Base-by-base conservation (phyloP, 495 filamentous ascomycete species). In the Daldinia concentrica region DNA sequence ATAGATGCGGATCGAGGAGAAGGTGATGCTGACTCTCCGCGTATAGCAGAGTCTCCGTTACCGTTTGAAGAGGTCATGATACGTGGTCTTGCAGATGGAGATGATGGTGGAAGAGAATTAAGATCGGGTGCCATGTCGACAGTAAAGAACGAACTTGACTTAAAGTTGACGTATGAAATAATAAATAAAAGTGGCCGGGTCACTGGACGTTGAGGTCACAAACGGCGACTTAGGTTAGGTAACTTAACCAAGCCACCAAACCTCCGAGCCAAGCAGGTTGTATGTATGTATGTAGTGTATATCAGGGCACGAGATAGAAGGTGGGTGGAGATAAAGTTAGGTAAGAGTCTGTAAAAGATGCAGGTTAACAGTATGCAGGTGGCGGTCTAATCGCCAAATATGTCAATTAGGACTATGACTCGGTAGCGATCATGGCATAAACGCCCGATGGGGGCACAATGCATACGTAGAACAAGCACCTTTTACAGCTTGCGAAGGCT, bases 101-200 rank as follows among this genome's bases (percentile, higher is more conserved):
- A 65, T 17, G 79, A 91, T 14, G 88, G 84, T 57, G 90, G 90
- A 36, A 93, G 86, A 36, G 90, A 92, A 77, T 94, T 93, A 66
- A 93, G 81, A 81, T 93, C 91, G 34, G 91, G 91, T 62, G 85
- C 82, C 88, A 91, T 90, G 59, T 59, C 73, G 68, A 52, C 17
- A 58, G 32, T 55, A 60, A 4, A 37, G 19, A 22, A 64, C 14
- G 51, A 62, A 8, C 19, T 24, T 24, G 43, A 11, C 34, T 57
- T 39, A 29, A 54, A 6, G n/a, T 57, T 60, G 48, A 61, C 48
- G 55, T 64, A 66, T 62, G 37, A 52, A 60, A 45, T 41, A 57
- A 29, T 22, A 22, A 15, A 58, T 64, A 52, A 62, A 41, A 43
- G 61, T 19, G 63, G 26, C 22, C 15, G 17, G 17, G 24, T 17